Conservation (phyloP, 1,284 basidiomycete genomes). For the Gastroboletus turbinatus region DNA sequence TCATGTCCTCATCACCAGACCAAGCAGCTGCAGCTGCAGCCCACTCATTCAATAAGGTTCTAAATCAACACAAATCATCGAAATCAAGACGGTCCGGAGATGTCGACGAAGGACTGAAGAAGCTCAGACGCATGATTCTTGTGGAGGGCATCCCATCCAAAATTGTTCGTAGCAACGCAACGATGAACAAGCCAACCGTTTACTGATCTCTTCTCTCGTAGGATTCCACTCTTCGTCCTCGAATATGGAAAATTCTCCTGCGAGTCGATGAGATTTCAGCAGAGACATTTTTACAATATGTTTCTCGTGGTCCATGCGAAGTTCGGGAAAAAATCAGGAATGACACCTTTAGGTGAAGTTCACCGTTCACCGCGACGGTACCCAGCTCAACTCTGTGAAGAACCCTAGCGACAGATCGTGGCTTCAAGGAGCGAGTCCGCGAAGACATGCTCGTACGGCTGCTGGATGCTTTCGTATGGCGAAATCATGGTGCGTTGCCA, state of each 20-base stretch:
- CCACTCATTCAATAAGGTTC: constrained; percentile 75
- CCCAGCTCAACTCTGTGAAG: constrained; percentile 43
- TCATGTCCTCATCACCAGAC: constrained; percentile 27
- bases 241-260: constrained; percentile 91
- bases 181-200: background rate
- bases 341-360: constrained; percentile 70
- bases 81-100: constrained; percentile 66
- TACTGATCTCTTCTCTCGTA: constrained; percentile 30
- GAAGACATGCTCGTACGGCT: constrained; percentile 96
- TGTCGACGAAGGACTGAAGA: constrained; percentile 77
- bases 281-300: constrained; percentile 78
- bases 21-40: constrained; percentile 46
- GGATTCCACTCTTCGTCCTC: constrained; percentile 74
- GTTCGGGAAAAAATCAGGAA: constrained; percentile 89
- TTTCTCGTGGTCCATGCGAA: constrained; percentile 80
- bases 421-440: constrained; percentile 91
- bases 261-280: constrained; percentile 76
- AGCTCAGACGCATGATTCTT: constrained; percentile 79
- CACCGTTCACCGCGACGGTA: background rate
- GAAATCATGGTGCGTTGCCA: constrained; percentile 66
- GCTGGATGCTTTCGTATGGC: constrained; percentile 96
- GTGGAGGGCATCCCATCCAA: constrained; percentile 84
- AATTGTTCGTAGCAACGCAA: constrained; percentile 41
- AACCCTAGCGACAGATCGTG: constrained; percentile 91
- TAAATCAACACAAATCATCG: constrained; percentile 65